These are phyloP conservation scores for Spiraea crenata DNA, from an alignment of 331 rosid species.

Conservation along the genomic window DNA sequence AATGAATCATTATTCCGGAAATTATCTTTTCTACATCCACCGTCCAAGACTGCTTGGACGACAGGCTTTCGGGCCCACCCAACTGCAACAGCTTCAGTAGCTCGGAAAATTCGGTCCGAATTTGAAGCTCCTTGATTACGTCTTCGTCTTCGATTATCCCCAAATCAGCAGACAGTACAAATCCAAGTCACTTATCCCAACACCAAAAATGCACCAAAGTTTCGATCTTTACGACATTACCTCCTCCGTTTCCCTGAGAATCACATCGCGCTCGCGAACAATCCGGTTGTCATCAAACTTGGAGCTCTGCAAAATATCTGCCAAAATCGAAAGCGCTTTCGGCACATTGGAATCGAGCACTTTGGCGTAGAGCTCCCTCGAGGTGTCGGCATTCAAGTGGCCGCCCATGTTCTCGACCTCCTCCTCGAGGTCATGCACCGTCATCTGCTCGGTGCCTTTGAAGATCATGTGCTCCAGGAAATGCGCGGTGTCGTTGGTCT, in stretches of 20 bases:
- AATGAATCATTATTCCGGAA: too few species aligned
- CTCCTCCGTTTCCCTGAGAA: conserved; percentile 97
- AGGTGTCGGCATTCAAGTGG: conserved; percentile 81
- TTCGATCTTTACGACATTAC: conserved; percentile 27
- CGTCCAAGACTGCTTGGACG: too few species aligned
- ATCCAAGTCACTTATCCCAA: not conserved
- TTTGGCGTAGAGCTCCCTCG: conserved; percentile 92
- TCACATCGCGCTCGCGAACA: conserved; percentile 79
- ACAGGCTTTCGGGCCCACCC: too few species aligned
- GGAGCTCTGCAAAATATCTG: conserved; percentile 91
- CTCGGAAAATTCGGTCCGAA: too few species aligned
- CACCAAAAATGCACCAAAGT: not conserved
- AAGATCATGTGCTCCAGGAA: conserved; percentile 91
- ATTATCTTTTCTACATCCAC: too few species aligned
- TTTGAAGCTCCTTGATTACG: too few species aligned
- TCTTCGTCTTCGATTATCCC: too few species aligned
- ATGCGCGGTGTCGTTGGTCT: conserved; percentile 82
- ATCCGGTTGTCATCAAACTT: conserved; percentile 69
- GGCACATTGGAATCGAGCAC: conserved; percentile 68
- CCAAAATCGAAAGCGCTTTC: conserved; percentile 65
- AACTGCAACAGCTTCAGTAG: too few species aligned
- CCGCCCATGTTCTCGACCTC: conserved; percentile 97
- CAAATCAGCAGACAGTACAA: not conserved
- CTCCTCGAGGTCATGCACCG: conserved; percentile 61
- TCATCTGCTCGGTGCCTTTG: conserved; percentile 69